Conservation (phyloP, 371 early-diverging fungal genomes). For the Umbelopsis sp. region DNA sequence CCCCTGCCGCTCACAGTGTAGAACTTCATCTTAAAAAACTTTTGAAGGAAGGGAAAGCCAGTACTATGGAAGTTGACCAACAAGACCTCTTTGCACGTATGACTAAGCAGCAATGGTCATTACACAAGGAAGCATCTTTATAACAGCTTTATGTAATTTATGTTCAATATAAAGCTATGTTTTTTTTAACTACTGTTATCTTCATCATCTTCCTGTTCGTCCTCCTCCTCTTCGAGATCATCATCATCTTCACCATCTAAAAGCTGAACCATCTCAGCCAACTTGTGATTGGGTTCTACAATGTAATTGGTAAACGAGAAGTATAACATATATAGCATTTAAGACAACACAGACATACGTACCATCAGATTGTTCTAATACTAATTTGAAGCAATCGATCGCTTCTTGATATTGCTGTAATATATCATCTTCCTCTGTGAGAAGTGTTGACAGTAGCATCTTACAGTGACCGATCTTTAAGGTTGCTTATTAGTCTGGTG, state of each 20-base stretch:
- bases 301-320: background rate
- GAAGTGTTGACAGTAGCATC: slow-evolving; percentile 40
- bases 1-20: slow-evolving; percentile 70
- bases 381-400: slow-evolving; percentile 29
- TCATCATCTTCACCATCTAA: slow-evolving; percentile 4
- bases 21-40: slow-evolving; percentile 74
- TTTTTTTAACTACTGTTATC: background rate
- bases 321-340: background rate
- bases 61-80: background rate
- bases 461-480: slow-evolving; percentile 29
- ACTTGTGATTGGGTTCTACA: slow-evolving; percentile 26
- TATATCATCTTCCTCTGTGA: slow-evolving; percentile 47
- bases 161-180: background rate
- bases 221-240: slow-evolving; percentile 15
- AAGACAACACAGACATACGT: background rate
- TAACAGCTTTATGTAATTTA: slow-evolving; percentile 8
- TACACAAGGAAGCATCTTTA: slow-evolving; percentile 10
- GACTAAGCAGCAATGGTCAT: slow-evolving; percentile 14
- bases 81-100: slow-evolving; percentile 9
- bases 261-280: slow-evolving; percentile 26
- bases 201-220: background rate
- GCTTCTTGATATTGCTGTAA: slow-evolving; percentile 35
- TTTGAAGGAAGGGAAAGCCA: slow-evolving; percentile 57
- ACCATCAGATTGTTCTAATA: slow-evolving; percentile 19
- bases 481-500: background rate